Conservation (phyloP, 768 basidiomycete genomes). For the Podaxis sp. region DNA sequence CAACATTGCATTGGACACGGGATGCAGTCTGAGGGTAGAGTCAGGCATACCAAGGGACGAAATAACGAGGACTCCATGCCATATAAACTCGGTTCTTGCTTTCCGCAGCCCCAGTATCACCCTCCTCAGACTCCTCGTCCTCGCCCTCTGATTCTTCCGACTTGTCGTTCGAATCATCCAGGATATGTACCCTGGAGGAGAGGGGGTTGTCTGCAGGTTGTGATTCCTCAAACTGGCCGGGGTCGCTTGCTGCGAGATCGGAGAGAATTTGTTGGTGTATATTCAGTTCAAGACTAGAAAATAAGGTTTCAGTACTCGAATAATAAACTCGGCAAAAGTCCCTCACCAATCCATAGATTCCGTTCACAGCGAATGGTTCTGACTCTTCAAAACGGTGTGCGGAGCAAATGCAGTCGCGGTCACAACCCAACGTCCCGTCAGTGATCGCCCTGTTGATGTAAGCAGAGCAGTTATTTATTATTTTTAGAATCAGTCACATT, state of each 20-base stretch:
- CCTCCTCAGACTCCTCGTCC: conserved; percentile 23
- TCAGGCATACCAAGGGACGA: neutral
- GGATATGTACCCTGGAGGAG: conserved; percentile 57
- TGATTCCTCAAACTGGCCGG: conserved; percentile 42
- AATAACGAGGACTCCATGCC: conserved; percentile 40
- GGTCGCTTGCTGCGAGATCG: conserved; percentile 63
- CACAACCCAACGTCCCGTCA: neutral
- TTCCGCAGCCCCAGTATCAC: conserved; percentile 23
- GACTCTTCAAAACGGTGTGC: neutral
- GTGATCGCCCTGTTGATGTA: neutral
- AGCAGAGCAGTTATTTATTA: neutral
- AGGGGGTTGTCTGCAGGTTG: conserved; percentile 52
- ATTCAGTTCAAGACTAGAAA: conserved; percentile 71
- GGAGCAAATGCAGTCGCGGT: neutral
- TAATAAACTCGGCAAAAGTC: neutral
- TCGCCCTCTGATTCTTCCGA: conserved; percentile 17
- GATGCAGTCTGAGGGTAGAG: conserved; percentile 54
- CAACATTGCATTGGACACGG: conserved; percentile 76
- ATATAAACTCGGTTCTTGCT: conserved; percentile 41
- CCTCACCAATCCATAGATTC: conserved; percentile 11
- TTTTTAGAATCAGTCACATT: neutral
- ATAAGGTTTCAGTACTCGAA: neutral
- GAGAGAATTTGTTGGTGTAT: conserved; percentile 74
- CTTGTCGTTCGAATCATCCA: neutral
- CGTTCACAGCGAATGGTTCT: neutral